These are phyloP conservation scores for Mycena floridula DNA, from an alignment of 768 basidiomycete genomes.

Conservation along the genomic window DNA sequence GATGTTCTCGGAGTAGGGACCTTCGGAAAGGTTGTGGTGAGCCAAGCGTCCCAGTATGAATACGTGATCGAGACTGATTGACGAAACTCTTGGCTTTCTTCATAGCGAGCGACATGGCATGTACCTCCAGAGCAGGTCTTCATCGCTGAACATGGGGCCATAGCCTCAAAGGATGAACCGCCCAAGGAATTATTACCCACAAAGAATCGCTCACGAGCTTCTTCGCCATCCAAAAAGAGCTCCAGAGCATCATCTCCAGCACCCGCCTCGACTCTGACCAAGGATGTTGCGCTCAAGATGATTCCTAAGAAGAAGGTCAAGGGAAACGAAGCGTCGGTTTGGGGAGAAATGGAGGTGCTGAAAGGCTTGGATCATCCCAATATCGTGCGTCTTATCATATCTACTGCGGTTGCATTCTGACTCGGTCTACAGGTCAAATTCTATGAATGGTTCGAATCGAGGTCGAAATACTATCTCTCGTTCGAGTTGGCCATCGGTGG, in stretches of 20 bases:
- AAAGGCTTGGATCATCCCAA: conserved; percentile 88
- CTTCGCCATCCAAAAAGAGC: conserved; percentile 9
- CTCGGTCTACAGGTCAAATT: conserved; percentile 71
- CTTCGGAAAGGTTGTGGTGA: conserved; percentile 87
- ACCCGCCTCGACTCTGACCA: conserved; percentile 30
- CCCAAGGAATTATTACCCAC: conserved; percentile 15
- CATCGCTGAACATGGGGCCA: conserved; percentile 54
- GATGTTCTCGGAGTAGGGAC: conserved; percentile 75
- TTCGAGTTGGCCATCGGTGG: conserved; percentile 94
- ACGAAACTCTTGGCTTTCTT: conserved; percentile 1
- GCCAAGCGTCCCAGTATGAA: conserved; percentile 16
- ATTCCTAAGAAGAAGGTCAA: conserved; percentile 96
- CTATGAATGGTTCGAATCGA: conserved; percentile 93
- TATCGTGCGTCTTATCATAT: conserved; percentile 49
- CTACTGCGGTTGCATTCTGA: too few species aligned
- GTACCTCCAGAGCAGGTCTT: conserved; percentile 56
- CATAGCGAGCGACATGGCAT: conserved; percentile 70
- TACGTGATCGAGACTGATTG: conserved; percentile 2
- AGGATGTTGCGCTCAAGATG: conserved; percentile 83
- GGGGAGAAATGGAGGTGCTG: conserved; percentile 91
- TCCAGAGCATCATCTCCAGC: conserved; percentile 15
- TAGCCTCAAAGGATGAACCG: conserved; percentile 16
- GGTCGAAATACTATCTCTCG: conserved; percentile 90
- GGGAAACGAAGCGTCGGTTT: conserved; percentile 82
- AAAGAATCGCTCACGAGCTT: conserved; percentile 18